Evolutionary conservation across 176 grass and related monocot species (phyloP), one percentile per base, ranked within the genome.

Genomic region (Phragmites australis): DNA sequence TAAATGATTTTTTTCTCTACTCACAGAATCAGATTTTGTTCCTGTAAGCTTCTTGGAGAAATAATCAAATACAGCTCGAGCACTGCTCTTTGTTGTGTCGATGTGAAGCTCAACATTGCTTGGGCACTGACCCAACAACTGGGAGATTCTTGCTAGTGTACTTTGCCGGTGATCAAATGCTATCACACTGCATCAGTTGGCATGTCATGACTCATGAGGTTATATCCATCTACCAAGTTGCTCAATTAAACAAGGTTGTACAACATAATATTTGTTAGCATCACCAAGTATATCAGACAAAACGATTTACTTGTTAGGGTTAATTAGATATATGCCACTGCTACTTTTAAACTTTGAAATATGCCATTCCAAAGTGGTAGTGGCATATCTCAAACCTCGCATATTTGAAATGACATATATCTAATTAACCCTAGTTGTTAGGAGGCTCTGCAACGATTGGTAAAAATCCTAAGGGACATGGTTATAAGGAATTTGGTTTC

Each of bases 111-210:
- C 84, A 62, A 99, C 78, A 73, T 95, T 95, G 73, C 72, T 88
- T 65, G 74, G 65, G 61, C 79, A 83, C n/a, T 32, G 70, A 61
- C 87, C 76, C 39, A 87, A 77, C 39, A 87, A 77, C 42, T 80
- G 59, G 41, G 86, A 73, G 76, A 91, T 78, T 45, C 88, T 94
- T 46, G 67, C 71, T 60, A 87, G 39, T 43, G 92, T 86, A 75
- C 65, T 86, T 86, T 86, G 27, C 21, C 88, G 90, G 77, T 93
- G 96, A 80, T 95, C 96, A 49, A 98, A 98, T 63, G 88, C 90
- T 44, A 93, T 87, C 34, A 95, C 88, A 41, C 96, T 98, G 91
- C 67, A 85, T 71, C 34, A 82, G 67, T 86, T 42, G 65, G 27
- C 32, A 65, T 66, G 47, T 52, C 45, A 64, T 16, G 5, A 39